phyloP scores from a whole-genome alignment of 805 yeast species.

The Maudiozyma turicensis region DNA sequence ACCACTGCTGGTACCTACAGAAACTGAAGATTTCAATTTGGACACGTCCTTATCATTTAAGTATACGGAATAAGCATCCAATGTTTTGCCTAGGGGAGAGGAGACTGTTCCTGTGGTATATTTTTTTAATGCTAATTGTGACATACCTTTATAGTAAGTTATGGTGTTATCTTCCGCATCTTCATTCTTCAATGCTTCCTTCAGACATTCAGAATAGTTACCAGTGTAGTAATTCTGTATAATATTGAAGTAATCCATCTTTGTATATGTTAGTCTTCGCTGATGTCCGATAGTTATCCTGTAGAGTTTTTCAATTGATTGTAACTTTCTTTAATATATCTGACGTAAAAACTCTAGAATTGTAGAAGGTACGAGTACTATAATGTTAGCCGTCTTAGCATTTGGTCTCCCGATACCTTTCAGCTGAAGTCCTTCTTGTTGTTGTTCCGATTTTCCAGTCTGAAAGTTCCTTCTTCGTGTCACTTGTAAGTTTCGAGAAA shows the following conservation, averaged over 20 bases:
- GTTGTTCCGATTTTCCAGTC: neutral
- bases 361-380: too few relatives aligned
- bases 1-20: conserved; percentile 7
- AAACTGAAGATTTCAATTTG: conserved; percentile 8
- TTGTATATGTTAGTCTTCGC: neutral
- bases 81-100: conserved; percentile 21
- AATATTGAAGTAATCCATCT: conserved; percentile 40
- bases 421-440: neutral
- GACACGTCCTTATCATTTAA: conserved; percentile 13
- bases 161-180: conserved; percentile 25
- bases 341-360: too few relatives aligned
- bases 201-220: conserved; percentile 38
- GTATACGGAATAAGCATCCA: conserved; percentile 21
- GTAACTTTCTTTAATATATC: too few relatives aligned
- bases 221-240: conserved; percentile 55
- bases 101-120: conserved; percentile 11
- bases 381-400: too few relatives aligned
- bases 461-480: neutral
- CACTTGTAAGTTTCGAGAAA: neutral
- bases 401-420: too few relatives aligned
- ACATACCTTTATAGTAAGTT: conserved; percentile 28
- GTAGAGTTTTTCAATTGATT: too few relatives aligned
- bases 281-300: too few relatives aligned
- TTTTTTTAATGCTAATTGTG: conserved; percentile 25
- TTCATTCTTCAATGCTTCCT: conserved; percentile 31